Conservation (phyloP, 2,329 filamentous ascomycete species). For the Ophiostoma sp. region DNA sequence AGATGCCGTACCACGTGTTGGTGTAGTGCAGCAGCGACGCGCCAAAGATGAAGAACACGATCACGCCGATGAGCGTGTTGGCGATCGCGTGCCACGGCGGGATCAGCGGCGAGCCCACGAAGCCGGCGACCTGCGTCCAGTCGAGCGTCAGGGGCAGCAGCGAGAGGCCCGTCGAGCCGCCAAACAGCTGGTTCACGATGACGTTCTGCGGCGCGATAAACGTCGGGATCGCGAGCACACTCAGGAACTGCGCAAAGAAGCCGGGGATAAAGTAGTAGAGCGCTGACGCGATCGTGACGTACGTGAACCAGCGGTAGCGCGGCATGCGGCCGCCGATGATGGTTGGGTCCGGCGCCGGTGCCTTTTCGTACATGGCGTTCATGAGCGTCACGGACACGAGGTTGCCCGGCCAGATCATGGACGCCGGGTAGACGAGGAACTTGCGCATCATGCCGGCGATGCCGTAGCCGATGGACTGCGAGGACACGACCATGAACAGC, state of each 20-base stretch:
- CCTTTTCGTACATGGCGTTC: conserved; percentile 65
- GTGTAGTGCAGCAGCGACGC: conserved; percentile 58
- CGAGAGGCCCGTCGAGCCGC: conserved; percentile 40
- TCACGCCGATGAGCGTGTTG: conserved; percentile 63
- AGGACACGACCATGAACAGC: conserved; percentile 60
- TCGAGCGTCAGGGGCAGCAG: conserved; percentile 43
- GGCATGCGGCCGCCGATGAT: conserved; percentile 60
- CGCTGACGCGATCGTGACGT: conserved; percentile 40
- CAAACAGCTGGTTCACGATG: conserved; percentile 46
- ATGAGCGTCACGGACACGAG: conserved; percentile 63
- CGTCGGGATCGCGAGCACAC: conserved; percentile 43
- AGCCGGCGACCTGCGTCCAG: conserved; percentile 62
- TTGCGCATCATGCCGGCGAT: conserved; percentile 62
- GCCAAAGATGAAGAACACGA: conserved; percentile 59
- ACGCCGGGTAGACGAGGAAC: conserved; percentile 59
- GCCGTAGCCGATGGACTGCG: conserved; percentile 64
- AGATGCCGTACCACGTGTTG: conserved; percentile 58
- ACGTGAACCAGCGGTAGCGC: conserved; percentile 46
- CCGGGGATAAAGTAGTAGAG: conserved; percentile 51
- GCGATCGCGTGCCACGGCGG: conserved; percentile 69
- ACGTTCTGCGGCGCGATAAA: conserved; percentile 45
- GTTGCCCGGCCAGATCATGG: conserved; percentile 70
- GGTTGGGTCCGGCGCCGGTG: conserved; percentile 44
- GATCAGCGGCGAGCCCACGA: conserved; percentile 61
- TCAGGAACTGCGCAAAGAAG: conserved; percentile 45